Conservation (phyloP, 306 rosid species). For the Astragalus glycyphyllos region DNA sequence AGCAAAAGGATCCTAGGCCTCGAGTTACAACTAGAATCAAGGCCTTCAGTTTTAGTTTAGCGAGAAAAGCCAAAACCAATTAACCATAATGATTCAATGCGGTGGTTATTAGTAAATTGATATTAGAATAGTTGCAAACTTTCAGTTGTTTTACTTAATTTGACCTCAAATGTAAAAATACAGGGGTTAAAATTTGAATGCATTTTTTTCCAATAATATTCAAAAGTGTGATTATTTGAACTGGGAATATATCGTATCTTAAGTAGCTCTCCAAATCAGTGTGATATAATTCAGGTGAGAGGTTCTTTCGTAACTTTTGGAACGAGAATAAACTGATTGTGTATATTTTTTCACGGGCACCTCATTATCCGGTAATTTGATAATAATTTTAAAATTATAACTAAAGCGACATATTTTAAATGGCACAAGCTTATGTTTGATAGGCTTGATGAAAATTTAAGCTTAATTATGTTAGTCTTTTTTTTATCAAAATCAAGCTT, state of each 20-base stretch:
- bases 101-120: too few relatives aligned
- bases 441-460: too few relatives aligned
- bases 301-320: not conserved
- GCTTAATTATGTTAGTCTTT: too few relatives aligned
- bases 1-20: too few relatives aligned
- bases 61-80: too few relatives aligned
- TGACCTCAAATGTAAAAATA: slow-evolving; percentile 32
- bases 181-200: slow-evolving; percentile 14
- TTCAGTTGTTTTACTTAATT: not conserved
- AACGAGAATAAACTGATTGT: not conserved
- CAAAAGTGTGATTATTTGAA: slow-evolving; percentile 13
- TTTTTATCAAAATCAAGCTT: too few relatives aligned
- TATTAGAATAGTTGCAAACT: not conserved
- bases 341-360: not conserved
- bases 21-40: too few relatives aligned
- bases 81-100: too few relatives aligned
- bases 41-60: too few relatives aligned
- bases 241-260: not conserved
- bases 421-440: slow-evolving; percentile 11
- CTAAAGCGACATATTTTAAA: not conserved
- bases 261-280: not conserved
- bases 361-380: not conserved
- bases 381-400: not conserved
- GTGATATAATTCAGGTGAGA: not conserved
- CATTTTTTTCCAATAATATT: slow-evolving; percentile 36